Evolutionary conservation across 495 filamentous ascomycete species (phyloP).

Genomic region (Cairneyella variabilis): DNA sequence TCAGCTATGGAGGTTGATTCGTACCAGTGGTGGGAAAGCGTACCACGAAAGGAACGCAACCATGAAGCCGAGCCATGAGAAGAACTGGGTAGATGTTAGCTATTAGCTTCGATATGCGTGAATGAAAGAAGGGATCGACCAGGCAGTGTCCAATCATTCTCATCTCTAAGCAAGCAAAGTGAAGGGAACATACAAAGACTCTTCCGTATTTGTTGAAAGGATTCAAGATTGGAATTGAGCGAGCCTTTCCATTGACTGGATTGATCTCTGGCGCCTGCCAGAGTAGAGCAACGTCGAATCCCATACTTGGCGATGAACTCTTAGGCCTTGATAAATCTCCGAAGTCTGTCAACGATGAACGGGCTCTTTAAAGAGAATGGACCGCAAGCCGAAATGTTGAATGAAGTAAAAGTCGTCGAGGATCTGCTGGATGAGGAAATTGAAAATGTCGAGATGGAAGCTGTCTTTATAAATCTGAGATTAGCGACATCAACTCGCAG

Average conservation of each 20-base stretch:
- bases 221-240: slow-evolving; percentile 77
- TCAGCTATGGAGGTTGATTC: slow-evolving; percentile 31
- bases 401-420: neutral
- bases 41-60: slow-evolving; percentile 89
- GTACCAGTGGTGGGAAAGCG: slow-evolving; percentile 68
- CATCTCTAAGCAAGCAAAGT: neutral
- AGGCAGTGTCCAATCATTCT: too few relatives aligned
- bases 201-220: slow-evolving; percentile 77
- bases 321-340: neutral
- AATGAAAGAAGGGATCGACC: too few relatives aligned
- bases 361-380: too few relatives aligned
- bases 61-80: slow-evolving; percentile 95
- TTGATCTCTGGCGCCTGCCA: slow-evolving; percentile 63
- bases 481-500: slow-evolving; percentile 17
- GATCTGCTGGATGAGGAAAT: neutral
- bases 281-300: slow-evolving; percentile 43
- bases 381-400: neutral
- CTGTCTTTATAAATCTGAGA: slow-evolving; percentile 15
- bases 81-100: slow-evolving; percentile 46
- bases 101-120: neutral
- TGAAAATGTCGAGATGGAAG: neutral
- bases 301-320: slow-evolving; percentile 28
- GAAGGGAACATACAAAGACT: slow-evolving; percentile 50
- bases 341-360: too few relatives aligned
- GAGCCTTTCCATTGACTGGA: slow-evolving; percentile 75